Evolutionary conservation across 2,329 filamentous ascomycete genomes (phyloP).

Genomic region (Sarocladium oryzae): DNA sequence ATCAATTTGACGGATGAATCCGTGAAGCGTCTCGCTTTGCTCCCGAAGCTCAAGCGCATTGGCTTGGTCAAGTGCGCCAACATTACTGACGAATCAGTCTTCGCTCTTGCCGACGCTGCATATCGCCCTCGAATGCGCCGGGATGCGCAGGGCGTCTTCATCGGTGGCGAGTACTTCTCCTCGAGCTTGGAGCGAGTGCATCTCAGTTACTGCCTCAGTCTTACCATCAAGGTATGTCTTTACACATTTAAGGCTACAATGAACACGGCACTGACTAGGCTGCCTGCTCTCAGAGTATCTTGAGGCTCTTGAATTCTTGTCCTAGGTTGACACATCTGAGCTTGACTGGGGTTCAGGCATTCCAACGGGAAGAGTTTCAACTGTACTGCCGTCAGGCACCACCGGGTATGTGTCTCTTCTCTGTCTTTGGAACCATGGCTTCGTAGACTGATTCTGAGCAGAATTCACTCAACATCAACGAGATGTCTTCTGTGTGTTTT

Average conservation of each 20-base stretch:
- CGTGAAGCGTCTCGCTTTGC: slow-evolving; percentile 71
- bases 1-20: slow-evolving; percentile 80
- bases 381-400: slow-evolving; percentile 83
- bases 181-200: slow-evolving; percentile 85
- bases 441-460: slow-evolving; percentile 25
- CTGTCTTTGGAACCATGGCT: neutral
- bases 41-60: slow-evolving; percentile 92
- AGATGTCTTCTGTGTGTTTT: slow-evolving; percentile 96
- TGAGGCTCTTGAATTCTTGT: slow-evolving; percentile 82
- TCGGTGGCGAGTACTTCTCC: slow-evolving; percentile 47
- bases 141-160: slow-evolving; percentile 39
- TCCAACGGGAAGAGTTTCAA: slow-evolving; percentile 78
- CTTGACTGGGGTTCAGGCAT: slow-evolving; percentile 87
- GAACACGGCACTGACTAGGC: slow-evolving; percentile 10
- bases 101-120: slow-evolving; percentile 70
- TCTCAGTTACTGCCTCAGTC: slow-evolving; percentile 84
- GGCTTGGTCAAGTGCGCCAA: slow-evolving; percentile 88
- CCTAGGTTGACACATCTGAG: slow-evolving; percentile 89
- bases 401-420: slow-evolving; percentile 42
- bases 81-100: slow-evolving; percentile 86
- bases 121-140: slow-evolving; percentile 43
- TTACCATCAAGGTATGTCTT: slow-evolving; percentile 68
- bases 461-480: slow-evolving; percentile 96
- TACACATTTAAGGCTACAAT: too few species aligned
- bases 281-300: slow-evolving; percentile 69